Base-by-base conservation (phyloP, 2,329 filamentous ascomycete genomes). In the Geosmithia flava region DNA sequence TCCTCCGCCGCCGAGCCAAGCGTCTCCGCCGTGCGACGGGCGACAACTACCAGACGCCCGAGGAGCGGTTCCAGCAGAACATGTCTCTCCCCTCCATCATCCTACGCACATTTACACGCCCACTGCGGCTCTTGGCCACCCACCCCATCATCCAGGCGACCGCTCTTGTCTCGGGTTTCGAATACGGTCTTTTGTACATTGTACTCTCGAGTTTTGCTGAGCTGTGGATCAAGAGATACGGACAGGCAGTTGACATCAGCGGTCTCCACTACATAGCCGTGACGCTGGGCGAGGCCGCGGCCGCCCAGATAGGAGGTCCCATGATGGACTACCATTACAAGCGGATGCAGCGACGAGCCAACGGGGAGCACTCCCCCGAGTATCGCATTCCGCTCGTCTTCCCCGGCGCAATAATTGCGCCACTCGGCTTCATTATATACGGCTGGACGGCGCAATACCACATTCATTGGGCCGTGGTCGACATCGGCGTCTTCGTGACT, bases 211-310 rank as follows among this genome's bases (percentile, higher is more conserved):
- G 75, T 2, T 83, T 83, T 53, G 75, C 81, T 0, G 56, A 60
- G 0, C 65, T 86, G 1, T 85, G 78, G 78, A 67, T 60, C 2
- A 53, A 57, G 0, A 61, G 67, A 15, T 87, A 86, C 55, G 56
- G 68, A 47, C 68, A 81, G 54, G 70, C 71, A 0, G 66, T 72
- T 10, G 74, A 76, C 47, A 76, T 78, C 27, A 78, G 74, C n/a
- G 77, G 77, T 0, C 59, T 85, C 1, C 80, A 84, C 59, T 84
- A 82, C 60, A 70, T 83, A 41, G 75, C 80, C 10, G 71, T 79
- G 19, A 78, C 76, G 0, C 41, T 83, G 0, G 83, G 83, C 1
- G 83, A 84, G 61, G 69, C 81, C 48, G 58, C 74, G 0, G 79
- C 73, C 7, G 67, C 70, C 0, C 71, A 78, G 50, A 53, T 76